Evolutionary conservation across 352 stramenopile species (phyloP), one percentile per base, ranked within the genome.

Genomic region (Phytophthora cryptogea): DNA sequence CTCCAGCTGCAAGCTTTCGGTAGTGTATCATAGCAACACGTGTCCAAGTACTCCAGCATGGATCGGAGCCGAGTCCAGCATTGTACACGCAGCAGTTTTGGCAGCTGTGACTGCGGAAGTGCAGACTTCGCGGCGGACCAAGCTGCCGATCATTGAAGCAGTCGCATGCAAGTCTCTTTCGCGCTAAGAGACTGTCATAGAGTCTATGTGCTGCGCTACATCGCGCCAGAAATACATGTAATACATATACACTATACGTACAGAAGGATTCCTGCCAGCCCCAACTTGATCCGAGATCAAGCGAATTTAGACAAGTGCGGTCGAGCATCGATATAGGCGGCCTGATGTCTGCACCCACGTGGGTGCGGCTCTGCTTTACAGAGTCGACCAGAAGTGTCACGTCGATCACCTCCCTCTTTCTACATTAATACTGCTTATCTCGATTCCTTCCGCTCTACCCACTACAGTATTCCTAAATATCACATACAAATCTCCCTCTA

Each of bases 31-130:
- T 23, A 23, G 20, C 20, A 23, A 23, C 20, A 23, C 20, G 20
- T 23, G 20, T 23, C 20, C 20, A 23, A 23, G 20, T 23, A 23
- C 2, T 23, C 20, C 20, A 23, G 20, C 20, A 1, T 23, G 1
- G 20, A 23, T 23, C 20, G 2, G 2, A 2, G 20, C 2, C 20
- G 20, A 23, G 20, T 23, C 20, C 20, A 23, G 20, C 20, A 23
- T 23, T 23, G 9, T 35, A 35, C 30, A 43, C 37, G n/a, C 14
- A 43, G n/a, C 37, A 46, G 16, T 7, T 41, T 66, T 66, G 41
- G 58, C 58, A 66, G 59, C 50, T 66, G 59, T 26, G 44, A 60
- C 42, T 5, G 28, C 51, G 45, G 59, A 66, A 66, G 32, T 27
- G n/a, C 37, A 33, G 10, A n/a, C 30, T 54, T 51, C 16, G 36